Conservation (phyloP, 1,284 basidiomycete genomes). For the Rhodotorula sp. region DNA sequence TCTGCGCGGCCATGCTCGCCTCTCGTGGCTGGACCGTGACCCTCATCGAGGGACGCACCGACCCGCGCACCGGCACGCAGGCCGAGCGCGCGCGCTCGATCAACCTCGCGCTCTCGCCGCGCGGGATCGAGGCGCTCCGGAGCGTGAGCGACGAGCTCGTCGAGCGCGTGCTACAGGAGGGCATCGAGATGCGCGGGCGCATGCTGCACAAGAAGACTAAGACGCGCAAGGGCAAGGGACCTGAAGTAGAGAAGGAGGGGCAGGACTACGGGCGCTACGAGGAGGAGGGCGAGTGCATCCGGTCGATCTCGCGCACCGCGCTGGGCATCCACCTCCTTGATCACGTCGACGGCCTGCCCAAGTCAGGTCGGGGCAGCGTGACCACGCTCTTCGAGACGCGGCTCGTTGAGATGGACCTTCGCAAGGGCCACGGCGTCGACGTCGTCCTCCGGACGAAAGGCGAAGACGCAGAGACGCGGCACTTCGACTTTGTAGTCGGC, state of each 20-base stretch:
- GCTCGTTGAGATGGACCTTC: slow-evolving; percentile 36
- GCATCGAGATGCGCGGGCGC: slow-evolving; percentile 90
- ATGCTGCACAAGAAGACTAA: slow-evolving; percentile 73
- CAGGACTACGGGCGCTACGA: slow-evolving; percentile 37
- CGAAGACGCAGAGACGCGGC: slow-evolving; percentile 48
- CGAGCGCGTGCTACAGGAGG: slow-evolving; percentile 70
- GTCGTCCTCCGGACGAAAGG: slow-evolving; percentile 27
- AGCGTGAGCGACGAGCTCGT: slow-evolving; percentile 74
- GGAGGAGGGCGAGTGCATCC: slow-evolving; percentile 40
- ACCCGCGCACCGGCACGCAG: slow-evolving; percentile 24
- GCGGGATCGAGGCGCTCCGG: slow-evolving; percentile 83
- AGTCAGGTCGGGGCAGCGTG: slow-evolving; percentile 49
- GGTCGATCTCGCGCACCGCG: slow-evolving; percentile 31
- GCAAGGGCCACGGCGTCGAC: slow-evolving; percentile 15
- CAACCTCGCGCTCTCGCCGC: slow-evolving; percentile 92
- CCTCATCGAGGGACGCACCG: slow-evolving; percentile 71
- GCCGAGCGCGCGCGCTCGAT: slow-evolving; percentile 66
- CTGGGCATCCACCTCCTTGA: slow-evolving; percentile 39
- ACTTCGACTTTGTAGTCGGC: slow-evolving; percentile 82
- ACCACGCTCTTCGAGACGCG: slow-evolving; percentile 32
- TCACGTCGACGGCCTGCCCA: slow-evolving; percentile 56
- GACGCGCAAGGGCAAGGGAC: neutral
- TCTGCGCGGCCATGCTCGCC: slow-evolving; percentile 81
- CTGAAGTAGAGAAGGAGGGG: slow-evolving; percentile 8
- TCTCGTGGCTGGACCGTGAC: slow-evolving; percentile 85